phyloP scores from a whole-genome alignment of 495 filamentous ascomycete species.

The Geoglossum glabrum region DNA sequence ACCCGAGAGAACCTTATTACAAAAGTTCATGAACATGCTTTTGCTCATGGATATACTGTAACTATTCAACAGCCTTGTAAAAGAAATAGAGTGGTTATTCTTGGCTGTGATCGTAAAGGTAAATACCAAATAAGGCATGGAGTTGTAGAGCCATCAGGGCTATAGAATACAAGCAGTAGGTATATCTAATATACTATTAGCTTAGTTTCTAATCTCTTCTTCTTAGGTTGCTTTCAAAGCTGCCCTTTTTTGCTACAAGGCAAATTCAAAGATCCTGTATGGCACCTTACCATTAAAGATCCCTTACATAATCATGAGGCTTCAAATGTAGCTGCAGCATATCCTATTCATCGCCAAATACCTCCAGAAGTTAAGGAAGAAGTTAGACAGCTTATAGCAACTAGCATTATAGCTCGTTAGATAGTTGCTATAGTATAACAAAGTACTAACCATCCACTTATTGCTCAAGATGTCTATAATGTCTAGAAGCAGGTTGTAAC shows the following conservation, averaged over 20 bases:
- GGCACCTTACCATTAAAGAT: neutral
- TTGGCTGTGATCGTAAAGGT: neutral
- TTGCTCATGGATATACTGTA: too few species aligned
- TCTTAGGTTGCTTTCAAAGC: neutral
- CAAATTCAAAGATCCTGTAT: neutral
- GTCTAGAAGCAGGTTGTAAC: neutral
- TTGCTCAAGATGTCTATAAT: constrained; percentile 1
- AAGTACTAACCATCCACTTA: neutral
- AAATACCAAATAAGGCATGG: neutral
- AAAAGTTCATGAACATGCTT: too few species aligned
- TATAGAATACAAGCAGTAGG: neutral
- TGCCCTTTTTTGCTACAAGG: neutral
- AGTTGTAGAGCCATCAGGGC: neutral
- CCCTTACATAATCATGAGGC: neutral
- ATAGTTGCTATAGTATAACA: neutral
- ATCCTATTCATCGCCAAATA: neutral
- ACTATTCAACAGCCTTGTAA: too few species aligned
- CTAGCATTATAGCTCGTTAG: neutral
- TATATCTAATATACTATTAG: too few species aligned
- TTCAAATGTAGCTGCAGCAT: neutral
- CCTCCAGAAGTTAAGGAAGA: neutral
- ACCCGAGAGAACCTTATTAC: too few species aligned
- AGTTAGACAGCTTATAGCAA: neutral
- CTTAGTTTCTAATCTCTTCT: too few species aligned
- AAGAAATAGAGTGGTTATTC: neutral